Base-by-base conservation (phyloP, 2,329 filamentous ascomycete genomes). In the Geoglossum cookeanum region DNA sequence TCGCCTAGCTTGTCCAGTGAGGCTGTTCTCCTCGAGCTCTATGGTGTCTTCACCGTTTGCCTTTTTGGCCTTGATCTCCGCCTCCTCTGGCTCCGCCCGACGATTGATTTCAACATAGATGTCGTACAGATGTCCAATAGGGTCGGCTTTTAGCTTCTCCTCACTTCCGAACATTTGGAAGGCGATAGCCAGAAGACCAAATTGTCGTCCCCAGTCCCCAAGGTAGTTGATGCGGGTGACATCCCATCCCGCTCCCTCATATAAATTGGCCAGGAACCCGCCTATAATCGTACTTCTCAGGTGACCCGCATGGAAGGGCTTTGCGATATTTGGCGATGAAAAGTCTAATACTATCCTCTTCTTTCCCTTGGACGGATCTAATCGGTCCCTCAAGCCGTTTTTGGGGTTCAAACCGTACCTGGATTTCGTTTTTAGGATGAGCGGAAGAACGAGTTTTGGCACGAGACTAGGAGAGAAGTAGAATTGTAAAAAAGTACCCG, bases 281-380 rank as follows among this genome's bases (percentile, higher is more conserved):
- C 85, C 84, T 58, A 88, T 84, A 61, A 89, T 86, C 55, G 85
- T 89, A 64, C 82, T 86, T 63, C 84, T 76, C 62, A 89, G 72
- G 71, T 90, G 84, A 4, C 81, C 82, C 27, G 82, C 83, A 65
- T 86, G 81, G 69, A 89, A 88, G 27, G 83, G 86, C 71, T 91
- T 91, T 51, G 87, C 87, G 59, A 92, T 89, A 68, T 92, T 92
- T 55, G 87, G 87, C 6, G 84, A 89, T 6, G 84, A 88, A 69
- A 91, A 92, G 65, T 92, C 87, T 64, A 92, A 78, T 55, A 92
- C 78, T 49, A 83, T 75, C 64, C 76, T 78, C 74, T 87, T 87
- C 63, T 74, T 74, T 60, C 78, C 80, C 59, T 76, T 73, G 55
- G 72, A 75, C 6, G 79, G 75, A 65, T 87, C 77, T 27, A 74